Evolutionary conservation across 2,329 filamentous ascomycete genomes (phyloP).

Genomic region (Neofusicoccum sp.): DNA sequence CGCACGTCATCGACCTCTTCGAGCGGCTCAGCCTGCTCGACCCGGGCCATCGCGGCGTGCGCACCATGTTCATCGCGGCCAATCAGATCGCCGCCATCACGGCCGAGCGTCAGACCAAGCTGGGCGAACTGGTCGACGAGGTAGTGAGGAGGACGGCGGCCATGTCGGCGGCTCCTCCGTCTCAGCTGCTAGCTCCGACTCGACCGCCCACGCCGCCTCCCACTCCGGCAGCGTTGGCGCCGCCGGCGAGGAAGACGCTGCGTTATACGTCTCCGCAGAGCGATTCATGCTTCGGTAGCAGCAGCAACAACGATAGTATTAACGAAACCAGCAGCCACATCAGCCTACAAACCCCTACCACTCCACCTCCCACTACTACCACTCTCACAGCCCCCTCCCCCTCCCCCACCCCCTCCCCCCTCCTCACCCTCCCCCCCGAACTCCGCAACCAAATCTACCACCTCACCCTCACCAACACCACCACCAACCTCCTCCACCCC

Average conservation of each 20-base stretch:
- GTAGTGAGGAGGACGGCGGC: neutral
- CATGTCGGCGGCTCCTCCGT: neutral
- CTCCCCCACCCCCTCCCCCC: slow-evolving; percentile 13
- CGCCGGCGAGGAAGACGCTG: too few species aligned
- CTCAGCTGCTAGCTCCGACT: neutral
- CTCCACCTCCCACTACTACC: too few species aligned
- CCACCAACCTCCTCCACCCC: slow-evolving; percentile 23
- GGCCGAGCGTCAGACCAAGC: neutral
- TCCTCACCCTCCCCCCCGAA: slow-evolving; percentile 56
- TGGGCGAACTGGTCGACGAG: neutral
- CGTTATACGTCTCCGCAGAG: too few species aligned
- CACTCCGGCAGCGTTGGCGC: too few species aligned
- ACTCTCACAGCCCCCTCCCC: too few species aligned
- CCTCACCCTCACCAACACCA: slow-evolving; percentile 32
- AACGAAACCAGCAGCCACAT: too few species aligned
- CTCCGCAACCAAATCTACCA: slow-evolving; percentile 59
- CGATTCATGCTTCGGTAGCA: too few species aligned
- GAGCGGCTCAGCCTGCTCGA: neutral
- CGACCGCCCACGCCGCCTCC: neutral
- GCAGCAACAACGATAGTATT: too few species aligned
- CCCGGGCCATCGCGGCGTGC: neutral
- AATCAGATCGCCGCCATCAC: neutral
- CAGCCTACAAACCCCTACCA: too few species aligned
- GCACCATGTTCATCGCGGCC: neutral
- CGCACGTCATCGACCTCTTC: neutral